Evolutionary conservation across 2,329 filamentous ascomycete genomes (phyloP).

Genomic region (Seiridium cupressi): DNA sequence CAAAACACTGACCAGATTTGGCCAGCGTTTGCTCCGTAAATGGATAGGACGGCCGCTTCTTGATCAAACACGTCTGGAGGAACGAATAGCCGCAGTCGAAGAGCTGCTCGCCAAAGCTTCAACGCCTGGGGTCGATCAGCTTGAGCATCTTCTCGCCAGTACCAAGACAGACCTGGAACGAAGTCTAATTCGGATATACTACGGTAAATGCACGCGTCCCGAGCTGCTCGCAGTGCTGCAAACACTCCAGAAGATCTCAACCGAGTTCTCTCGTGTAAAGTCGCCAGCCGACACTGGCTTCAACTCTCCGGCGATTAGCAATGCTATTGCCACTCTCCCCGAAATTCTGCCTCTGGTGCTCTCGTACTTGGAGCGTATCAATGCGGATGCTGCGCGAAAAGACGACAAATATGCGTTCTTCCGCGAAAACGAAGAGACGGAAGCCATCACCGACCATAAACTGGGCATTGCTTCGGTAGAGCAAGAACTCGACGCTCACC

Average conservation of each 20-base stretch:
- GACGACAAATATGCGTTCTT: slow-evolving; percentile 97
- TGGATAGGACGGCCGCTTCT: slow-evolving; percentile 93
- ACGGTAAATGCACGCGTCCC: slow-evolving; percentile 88
- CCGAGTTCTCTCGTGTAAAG: slow-evolving; percentile 70
- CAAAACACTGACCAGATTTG: slow-evolving; percentile 86
- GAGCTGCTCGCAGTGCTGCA: slow-evolving; percentile 86
- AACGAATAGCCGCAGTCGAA: slow-evolving; percentile 79
- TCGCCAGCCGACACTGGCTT: slow-evolving; percentile 69
- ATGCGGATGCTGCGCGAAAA: slow-evolving; percentile 74
- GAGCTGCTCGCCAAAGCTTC: slow-evolving; percentile 73
- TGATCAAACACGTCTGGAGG: slow-evolving; percentile 70
- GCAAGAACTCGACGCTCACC: slow-evolving; percentile 80
- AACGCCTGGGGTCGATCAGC: slow-evolving; percentile 66
- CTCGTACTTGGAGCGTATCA: slow-evolving; percentile 79
- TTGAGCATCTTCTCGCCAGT: slow-evolving; percentile 68
- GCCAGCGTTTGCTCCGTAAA: slow-evolving; percentile 82
- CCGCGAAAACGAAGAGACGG: slow-evolving; percentile 80
- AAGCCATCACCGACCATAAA: slow-evolving; percentile 85
- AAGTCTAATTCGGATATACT: slow-evolving; percentile 92
- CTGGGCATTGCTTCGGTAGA: slow-evolving; percentile 89
- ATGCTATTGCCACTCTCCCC: slow-evolving; percentile 74
- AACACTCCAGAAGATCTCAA: slow-evolving; percentile 77
- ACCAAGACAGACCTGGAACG: slow-evolving; percentile 85
- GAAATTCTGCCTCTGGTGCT: slow-evolving; percentile 72
- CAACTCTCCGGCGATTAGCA: slow-evolving; percentile 63